Evolutionary conservation across 129 eudicot genomes (phyloP).

Genomic region (Smallanthus sonchifolius): DNA sequence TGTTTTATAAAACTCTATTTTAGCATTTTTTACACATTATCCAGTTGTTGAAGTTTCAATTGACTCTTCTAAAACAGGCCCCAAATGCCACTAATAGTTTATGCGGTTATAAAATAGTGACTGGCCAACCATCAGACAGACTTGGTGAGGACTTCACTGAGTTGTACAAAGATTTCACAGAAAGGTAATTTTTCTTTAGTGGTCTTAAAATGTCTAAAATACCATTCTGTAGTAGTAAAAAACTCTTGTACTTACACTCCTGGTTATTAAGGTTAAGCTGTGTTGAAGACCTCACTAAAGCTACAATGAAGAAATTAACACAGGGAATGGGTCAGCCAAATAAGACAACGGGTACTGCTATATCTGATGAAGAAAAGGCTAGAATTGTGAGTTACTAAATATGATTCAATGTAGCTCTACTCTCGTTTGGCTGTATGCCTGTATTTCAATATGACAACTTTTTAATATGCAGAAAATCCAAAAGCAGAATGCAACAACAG

Average conservation of each 20-base stretch:
- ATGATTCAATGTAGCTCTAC: constrained; percentile 17
- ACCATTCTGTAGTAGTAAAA: background rate
- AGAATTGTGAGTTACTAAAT: constrained; percentile 61
- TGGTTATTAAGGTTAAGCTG: constrained; percentile 53
- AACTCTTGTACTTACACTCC: constrained; percentile 11
- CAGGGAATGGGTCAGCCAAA: constrained; percentile 86
- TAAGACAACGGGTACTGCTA: constrained; percentile 57
- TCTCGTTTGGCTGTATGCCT: constrained; percentile 4
- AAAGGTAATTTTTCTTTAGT: constrained; percentile 52
- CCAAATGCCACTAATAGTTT: constrained; percentile 94
- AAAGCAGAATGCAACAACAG: constrained; percentile 81
- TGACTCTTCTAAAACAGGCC: constrained; percentile 44
- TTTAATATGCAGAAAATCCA: constrained; percentile 64
- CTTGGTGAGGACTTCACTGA: constrained; percentile 97
- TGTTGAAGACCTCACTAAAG: constrained; percentile 82
- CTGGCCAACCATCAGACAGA: constrained; percentile 98
- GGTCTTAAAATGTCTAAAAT: background rate
- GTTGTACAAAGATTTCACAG: constrained; percentile 77
- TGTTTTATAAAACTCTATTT: background rate
- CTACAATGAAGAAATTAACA: constrained; percentile 71
- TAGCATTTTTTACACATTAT: background rate
- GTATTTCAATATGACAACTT: constrained; percentile 28
- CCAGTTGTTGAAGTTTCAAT: background rate
- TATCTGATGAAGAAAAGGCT: constrained; percentile 78
- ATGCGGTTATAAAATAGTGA: constrained; percentile 91